Conservation (phyloP, 768 basidiomycete genomes). For the Collybiopsis luxurians region DNA sequence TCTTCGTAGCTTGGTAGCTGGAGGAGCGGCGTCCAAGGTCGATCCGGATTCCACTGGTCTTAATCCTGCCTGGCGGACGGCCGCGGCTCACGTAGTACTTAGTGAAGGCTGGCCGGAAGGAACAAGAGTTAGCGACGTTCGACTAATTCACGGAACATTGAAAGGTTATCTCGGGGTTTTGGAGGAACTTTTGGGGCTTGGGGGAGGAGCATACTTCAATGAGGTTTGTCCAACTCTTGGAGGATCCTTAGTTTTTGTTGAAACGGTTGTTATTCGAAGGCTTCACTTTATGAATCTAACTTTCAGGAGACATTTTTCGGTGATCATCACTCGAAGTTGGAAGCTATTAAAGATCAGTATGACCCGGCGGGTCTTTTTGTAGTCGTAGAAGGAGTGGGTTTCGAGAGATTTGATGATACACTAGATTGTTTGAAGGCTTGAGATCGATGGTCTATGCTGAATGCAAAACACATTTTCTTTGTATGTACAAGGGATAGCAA, state of each 20-base stretch:
- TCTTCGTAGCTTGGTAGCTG: conserved; percentile 34
- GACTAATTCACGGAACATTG: conserved; percentile 11
- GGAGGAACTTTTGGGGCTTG: conserved; percentile 23
- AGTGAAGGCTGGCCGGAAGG: conserved; percentile 1
- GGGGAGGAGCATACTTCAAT: conserved; percentile 45
- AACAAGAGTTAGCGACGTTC: conserved; percentile 12
- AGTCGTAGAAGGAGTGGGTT: conserved; percentile 46
- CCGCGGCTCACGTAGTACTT: conserved; percentile 28
- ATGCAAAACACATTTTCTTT: no score
- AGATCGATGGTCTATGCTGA: no score
- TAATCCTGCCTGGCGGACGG: conserved; percentile 49
- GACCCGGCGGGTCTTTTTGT: conserved; percentile 46
- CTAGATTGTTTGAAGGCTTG: conserved; percentile 24
- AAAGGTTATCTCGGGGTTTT: conserved; percentile 19
- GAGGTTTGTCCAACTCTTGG: conserved; percentile 33
- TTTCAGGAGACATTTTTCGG: conserved; percentile 47
- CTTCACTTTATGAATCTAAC: conserved; percentile 38
- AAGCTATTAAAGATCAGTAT: conserved; percentile 40
- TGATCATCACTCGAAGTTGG: conserved; percentile 35
- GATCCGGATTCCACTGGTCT: conserved; percentile 38
- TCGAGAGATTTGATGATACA: conserved; percentile 49
- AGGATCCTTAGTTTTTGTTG: not conserved
- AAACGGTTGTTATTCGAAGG: conserved; percentile 24
- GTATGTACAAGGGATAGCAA: no score
- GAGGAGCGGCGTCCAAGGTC: conserved; percentile 38